A percentile compares a stretch with the other conserved stretches of the same genome.
These are phyloP conservation scores for Apophysomyces variabilis DNA, from an alignment of 371 early-diverging fungal species.

Conservation along the genomic window DNA sequence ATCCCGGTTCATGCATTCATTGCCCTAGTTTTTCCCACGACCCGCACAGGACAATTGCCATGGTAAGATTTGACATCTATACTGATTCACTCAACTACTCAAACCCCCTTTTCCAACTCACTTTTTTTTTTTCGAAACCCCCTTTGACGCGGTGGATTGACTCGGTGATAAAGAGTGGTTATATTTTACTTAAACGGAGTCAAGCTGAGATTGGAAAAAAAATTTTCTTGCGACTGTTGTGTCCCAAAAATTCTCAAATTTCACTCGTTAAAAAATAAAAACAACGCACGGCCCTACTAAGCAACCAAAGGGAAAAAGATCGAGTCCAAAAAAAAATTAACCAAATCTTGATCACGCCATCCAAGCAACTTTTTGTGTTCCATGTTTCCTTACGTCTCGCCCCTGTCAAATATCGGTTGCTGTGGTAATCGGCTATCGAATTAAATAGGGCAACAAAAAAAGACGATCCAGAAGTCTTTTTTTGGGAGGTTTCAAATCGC, in stretches of 20 bases:
- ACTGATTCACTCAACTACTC: background rate
- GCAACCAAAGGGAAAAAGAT: background rate
- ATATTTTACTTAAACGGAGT: conserved; percentile 5
- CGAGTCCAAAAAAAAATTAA: background rate
- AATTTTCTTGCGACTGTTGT: background rate
- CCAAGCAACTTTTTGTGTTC: background rate
- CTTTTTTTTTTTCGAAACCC: background rate
- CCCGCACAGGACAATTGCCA: conserved; percentile 2
- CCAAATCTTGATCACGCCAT: background rate
- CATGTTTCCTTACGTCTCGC: background rate
- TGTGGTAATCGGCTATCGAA: background rate
- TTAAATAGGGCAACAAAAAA: background rate
- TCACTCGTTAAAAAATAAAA: background rate
- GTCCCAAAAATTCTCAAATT: background rate
- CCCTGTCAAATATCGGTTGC: background rate
- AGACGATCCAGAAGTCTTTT: conserved; percentile 8
- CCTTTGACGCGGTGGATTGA: conserved; percentile 8
- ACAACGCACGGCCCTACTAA: background rate
- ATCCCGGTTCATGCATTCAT: conserved; percentile 6
- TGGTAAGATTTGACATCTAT: background rate
- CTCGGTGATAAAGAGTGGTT: conserved; percentile 7
- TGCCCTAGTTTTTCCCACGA: conserved; percentile 2
- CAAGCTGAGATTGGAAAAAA: conserved; percentile 7
- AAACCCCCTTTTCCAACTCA: background rate
- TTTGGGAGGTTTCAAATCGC: conserved; percentile 5